phyloP scores from a whole-genome alignment of 2,329 filamentous ascomycete species.

The Ophiostoma ulmi region DNA sequence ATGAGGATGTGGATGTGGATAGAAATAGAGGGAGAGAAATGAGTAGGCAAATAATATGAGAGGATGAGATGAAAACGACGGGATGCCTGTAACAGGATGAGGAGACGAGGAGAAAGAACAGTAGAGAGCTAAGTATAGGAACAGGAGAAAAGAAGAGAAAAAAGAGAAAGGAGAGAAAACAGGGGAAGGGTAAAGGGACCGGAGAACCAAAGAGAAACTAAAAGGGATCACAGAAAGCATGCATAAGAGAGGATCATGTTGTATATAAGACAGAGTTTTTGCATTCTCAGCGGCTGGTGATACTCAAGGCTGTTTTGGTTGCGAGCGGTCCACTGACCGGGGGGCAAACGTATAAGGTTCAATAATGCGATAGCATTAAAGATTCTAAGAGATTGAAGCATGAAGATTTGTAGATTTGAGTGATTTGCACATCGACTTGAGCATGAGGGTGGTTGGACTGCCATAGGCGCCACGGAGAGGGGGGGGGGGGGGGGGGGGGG shows the following conservation, averaged over 20 bases:
- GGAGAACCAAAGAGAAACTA: constrained; percentile 2
- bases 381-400: not conserved
- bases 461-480: not conserved
- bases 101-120: constrained; percentile 27
- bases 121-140: not conserved
- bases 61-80: not conserved
- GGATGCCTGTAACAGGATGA: not conserved
- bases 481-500: not conserved
- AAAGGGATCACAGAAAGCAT: constrained; percentile 1
- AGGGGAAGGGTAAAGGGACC: constrained; percentile 5
- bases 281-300: constrained; percentile 27
- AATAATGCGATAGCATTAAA: not conserved
- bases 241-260: not conserved
- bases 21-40: not conserved
- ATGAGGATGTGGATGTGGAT: not conserved
- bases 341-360: not conserved
- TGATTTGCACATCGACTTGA: no score
- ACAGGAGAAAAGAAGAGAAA: not conserved
- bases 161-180: not conserved
- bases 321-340: constrained; percentile 11
- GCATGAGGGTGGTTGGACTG: not conserved
- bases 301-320: constrained; percentile 24
- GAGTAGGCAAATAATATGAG: not conserved
- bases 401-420: not conserved
- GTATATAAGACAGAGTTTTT: constrained; percentile 21